phyloP scores from a whole-genome alignment of 495 filamentous ascomycete species.

The Astrocystis sublimbata region DNA sequence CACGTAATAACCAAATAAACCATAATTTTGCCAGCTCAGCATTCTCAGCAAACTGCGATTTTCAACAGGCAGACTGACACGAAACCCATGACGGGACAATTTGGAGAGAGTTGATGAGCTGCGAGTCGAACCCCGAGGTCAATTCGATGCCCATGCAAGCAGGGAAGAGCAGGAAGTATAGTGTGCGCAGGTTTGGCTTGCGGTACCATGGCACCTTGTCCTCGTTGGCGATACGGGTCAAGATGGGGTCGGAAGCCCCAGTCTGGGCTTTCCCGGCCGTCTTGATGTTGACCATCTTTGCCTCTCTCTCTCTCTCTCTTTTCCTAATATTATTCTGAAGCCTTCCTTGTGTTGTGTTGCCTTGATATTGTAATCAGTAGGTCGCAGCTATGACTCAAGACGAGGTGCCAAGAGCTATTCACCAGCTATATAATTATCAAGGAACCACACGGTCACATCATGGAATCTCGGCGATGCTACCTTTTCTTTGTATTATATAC shows the following conservation, averaged over 20 bases:
- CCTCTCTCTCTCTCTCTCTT: too few relatives aligned
- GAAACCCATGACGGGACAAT: conserved; percentile 58
- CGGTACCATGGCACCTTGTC: conserved; percentile 60
- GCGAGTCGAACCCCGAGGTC: conserved; percentile 66
- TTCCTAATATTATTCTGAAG: not conserved
- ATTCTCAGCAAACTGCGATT: not conserved
- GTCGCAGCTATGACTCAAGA: not conserved
- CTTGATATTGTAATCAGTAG: not conserved
- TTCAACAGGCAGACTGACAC: conserved; percentile 41
- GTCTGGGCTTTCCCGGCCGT: conserved; percentile 23
- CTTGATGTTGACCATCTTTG: conserved; percentile 15
- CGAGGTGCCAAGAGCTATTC: not conserved
- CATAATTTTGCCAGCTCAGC: not conserved
- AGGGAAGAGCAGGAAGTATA: conserved; percentile 66
- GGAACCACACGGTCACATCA: not conserved
- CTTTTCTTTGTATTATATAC: not conserved
- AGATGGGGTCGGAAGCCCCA: conserved; percentile 38
- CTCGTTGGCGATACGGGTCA: conserved; percentile 48
- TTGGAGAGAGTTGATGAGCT: conserved; percentile 66
- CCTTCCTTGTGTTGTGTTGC: not conserved
- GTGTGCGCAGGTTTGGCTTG: conserved; percentile 60
- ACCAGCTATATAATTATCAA: not conserved
- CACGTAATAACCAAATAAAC: not conserved
- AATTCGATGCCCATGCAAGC: conserved; percentile 66
- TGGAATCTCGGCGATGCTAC: not conserved